Evolutionary conservation across 495 filamentous ascomycete species (phyloP).

Genomic region (Hyaloscypha variabilis): DNA sequence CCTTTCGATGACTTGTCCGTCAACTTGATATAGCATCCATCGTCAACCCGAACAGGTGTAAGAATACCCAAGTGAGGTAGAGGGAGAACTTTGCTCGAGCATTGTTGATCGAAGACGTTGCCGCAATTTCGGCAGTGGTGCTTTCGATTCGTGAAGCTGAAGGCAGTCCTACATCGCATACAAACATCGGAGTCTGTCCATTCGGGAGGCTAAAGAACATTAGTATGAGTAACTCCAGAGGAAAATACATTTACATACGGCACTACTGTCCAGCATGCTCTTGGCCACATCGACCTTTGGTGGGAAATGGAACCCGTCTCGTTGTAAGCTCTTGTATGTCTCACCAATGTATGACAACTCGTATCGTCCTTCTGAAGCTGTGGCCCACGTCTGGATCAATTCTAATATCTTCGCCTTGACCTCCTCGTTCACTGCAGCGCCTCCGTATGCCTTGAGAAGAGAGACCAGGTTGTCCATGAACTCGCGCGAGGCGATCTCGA

Average conservation of each 20-base stretch:
- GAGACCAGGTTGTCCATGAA: constrained; percentile 98
- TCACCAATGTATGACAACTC: constrained; percentile 86
- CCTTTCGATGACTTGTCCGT: constrained; percentile 67
- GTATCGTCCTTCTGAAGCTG: constrained; percentile 82
- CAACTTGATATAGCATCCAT: constrained; percentile 90
- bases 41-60: constrained; percentile 92
- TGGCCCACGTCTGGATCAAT: constrained; percentile 91
- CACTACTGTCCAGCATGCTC: constrained; percentile 95
- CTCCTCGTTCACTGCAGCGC: constrained; percentile 75
- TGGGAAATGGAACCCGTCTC: constrained; percentile 87
- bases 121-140: constrained; percentile 98
- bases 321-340: constrained; percentile 78
- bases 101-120: constrained; percentile 92
- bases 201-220: constrained; percentile 76
- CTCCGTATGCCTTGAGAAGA: constrained; percentile 77
- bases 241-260: constrained; percentile 61
- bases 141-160: constrained; percentile 97
- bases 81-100: constrained; percentile 85
- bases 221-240: constrained; percentile 15
- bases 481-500: constrained; percentile 92
- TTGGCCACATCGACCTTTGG: constrained; percentile 84
- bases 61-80: constrained; percentile 91
- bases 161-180: constrained; percentile 93
- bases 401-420: constrained; percentile 90
- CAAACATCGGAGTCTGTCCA: constrained; percentile 98